These are phyloP conservation scores for Russula abietina DNA, from an alignment of 768 basidiomycete species.

Conservation along the genomic window DNA sequence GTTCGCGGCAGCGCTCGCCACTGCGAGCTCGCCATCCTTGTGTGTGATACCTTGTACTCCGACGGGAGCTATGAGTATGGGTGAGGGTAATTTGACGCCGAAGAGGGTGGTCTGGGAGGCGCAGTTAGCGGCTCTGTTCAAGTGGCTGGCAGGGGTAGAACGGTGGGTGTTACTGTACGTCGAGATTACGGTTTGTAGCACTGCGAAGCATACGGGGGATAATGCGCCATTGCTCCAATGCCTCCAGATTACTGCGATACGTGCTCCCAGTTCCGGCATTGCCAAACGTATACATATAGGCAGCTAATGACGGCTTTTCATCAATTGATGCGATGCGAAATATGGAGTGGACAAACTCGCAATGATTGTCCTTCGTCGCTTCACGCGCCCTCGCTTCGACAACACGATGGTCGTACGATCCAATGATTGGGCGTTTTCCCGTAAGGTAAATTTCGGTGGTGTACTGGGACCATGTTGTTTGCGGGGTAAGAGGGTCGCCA, in stretches of 20 bases:
- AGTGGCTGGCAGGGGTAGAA: background rate
- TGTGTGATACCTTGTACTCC: slow-evolving; percentile 75
- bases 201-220: slow-evolving; percentile 75
- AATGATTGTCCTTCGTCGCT: slow-evolving; percentile 49
- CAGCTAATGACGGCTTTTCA: slow-evolving; percentile 34
- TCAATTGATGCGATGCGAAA: background rate
- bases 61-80: slow-evolving; percentile 57
- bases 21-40: slow-evolving; percentile 63
- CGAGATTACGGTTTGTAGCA: slow-evolving; percentile 50
- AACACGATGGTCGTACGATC: slow-evolving; percentile 55
- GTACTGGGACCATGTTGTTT: slow-evolving; percentile 16
- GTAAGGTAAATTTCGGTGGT: background rate
- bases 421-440: slow-evolving; percentile 30
- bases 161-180: slow-evolving; percentile 42
- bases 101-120: slow-evolving; percentile 57
- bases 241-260: slow-evolving; percentile 56
- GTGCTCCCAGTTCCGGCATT: slow-evolving; percentile 71
- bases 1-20: slow-evolving; percentile 56
- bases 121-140: background rate
- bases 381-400: slow-evolving; percentile 65
- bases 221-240: slow-evolving; percentile 63
- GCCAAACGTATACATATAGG: slow-evolving; percentile 72
- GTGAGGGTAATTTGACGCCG: slow-evolving; percentile 55
- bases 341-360: slow-evolving; percentile 33
- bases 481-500: background rate